phyloP scores from a whole-genome alignment of 2,329 filamentous ascomycete species.

The Ophiosphaerella narmari region DNA sequence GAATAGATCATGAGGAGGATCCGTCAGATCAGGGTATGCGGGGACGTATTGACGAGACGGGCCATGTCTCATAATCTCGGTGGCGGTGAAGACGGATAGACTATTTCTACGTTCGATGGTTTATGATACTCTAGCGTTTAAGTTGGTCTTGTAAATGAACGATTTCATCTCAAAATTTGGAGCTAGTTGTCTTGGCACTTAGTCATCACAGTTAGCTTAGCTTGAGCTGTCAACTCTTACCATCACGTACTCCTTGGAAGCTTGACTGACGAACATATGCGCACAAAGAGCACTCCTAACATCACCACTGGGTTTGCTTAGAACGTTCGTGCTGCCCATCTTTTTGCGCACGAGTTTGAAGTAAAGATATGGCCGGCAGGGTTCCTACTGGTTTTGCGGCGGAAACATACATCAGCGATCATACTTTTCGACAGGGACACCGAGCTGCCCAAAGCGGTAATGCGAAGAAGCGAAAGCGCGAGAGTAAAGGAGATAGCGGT shows the following conservation, averaged over 20 bases:
- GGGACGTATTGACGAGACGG: conserved; percentile 4
- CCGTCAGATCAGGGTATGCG: conserved; percentile 7
- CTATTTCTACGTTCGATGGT: conserved; percentile 29
- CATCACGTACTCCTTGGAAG: not conserved
- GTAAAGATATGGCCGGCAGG: conserved; percentile 37
- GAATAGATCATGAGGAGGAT: conserved; percentile 2
- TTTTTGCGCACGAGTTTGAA: no score
- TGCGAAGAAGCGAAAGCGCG: conserved; percentile 77
- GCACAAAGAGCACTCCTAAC: no score
- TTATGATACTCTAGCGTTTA: conserved; percentile 40
- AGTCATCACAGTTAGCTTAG: conserved; percentile 16
- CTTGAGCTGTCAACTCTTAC: not conserved
- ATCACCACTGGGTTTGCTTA: no score
- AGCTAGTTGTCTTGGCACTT: conserved; percentile 18
- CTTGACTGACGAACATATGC: not conserved
- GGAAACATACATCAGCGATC: conserved; percentile 87
- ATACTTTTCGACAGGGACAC: conserved; percentile 86
- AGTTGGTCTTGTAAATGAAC: conserved; percentile 30
- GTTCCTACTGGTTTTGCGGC: conserved; percentile 79
- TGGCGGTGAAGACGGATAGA: conserved; percentile 4
- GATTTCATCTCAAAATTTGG: conserved; percentile 7
- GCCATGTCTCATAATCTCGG: not conserved
- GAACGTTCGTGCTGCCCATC: no score
- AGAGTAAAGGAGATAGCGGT: conserved; percentile 81
- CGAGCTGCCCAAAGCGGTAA: conserved; percentile 70